phyloP scores from a whole-genome alignment of 2,329 filamentous ascomycete species.

The Chaetothyriales sp. region DNA sequence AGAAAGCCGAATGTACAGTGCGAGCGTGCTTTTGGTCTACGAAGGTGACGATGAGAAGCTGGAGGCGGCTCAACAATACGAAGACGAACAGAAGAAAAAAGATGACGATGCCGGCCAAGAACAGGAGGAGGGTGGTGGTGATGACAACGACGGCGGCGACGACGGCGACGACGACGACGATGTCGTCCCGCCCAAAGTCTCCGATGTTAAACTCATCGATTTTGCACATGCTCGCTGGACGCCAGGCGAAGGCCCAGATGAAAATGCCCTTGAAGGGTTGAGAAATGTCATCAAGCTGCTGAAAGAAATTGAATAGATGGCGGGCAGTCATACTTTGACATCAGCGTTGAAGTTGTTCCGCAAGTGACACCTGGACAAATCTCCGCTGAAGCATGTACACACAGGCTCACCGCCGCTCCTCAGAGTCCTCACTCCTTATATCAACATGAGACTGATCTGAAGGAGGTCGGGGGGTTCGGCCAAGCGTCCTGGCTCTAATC shows the following conservation, averaged over 20 bases:
- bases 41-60: slow-evolving; percentile 47
- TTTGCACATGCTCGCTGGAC: slow-evolving; percentile 87
- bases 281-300: slow-evolving; percentile 58
- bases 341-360: background rate
- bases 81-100: slow-evolving; percentile 22
- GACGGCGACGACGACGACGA: slow-evolving; percentile 43
- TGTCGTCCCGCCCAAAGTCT: slow-evolving; percentile 47
- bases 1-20: slow-evolving; percentile 53
- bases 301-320: slow-evolving; percentile 29
- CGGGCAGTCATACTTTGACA: background rate
- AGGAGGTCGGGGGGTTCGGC: too few relatives aligned
- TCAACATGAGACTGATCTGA: too few relatives aligned
- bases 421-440: background rate
- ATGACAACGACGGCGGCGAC: slow-evolving; percentile 33
- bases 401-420: too few relatives aligned
- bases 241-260: slow-evolving; percentile 67
- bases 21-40: slow-evolving; percentile 50
- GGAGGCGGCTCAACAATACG: slow-evolving; percentile 32
- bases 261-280: slow-evolving; percentile 65
- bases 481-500: too few relatives aligned
- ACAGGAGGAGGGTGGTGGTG: slow-evolving; percentile 23
- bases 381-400: background rate
- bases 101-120: slow-evolving; percentile 18
- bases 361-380: background rate
- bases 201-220: slow-evolving; percentile 77